Conservation (phyloP, 2,329 filamentous ascomycete genomes). For the Colletotrichum trifolii region DNA sequence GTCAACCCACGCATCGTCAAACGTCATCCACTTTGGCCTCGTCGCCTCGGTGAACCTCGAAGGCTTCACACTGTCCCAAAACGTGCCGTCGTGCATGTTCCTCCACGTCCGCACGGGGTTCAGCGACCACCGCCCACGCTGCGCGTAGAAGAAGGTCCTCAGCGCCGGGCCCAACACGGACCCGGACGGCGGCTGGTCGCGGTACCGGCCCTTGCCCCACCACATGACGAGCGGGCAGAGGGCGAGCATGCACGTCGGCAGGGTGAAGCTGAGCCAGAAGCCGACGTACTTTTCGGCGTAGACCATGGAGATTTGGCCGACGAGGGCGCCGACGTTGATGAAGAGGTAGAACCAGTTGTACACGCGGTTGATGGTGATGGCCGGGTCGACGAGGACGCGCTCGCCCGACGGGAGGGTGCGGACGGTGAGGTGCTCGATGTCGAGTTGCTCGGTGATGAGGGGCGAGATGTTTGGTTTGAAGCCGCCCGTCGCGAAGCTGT, state of each 20-base stretch:
- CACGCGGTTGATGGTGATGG: constrained; percentile 70
- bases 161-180: constrained; percentile 75
- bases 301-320: constrained; percentile 73
- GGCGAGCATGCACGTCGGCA: constrained; percentile 75
- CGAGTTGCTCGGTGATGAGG: constrained; percentile 74
- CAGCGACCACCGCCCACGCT: constrained; percentile 75
- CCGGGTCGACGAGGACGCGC: constrained; percentile 73
- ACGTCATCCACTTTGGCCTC: constrained; percentile 78
- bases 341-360: constrained; percentile 79
- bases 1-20: constrained; percentile 83
- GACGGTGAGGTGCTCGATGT: constrained; percentile 64
- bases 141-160: constrained; percentile 69
- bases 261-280: constrained; percentile 76
- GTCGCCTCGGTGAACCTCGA: constrained; percentile 65
- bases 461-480: constrained; percentile 81
- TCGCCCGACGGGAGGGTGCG: constrained; percentile 65
- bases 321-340: constrained; percentile 76
- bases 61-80: constrained; percentile 79
- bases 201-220: constrained; percentile 69
- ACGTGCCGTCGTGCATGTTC: constrained; percentile 64
- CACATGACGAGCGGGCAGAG: constrained; percentile 72
- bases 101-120: constrained; percentile 71
- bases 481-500: constrained; percentile 73
- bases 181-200: constrained; percentile 68
- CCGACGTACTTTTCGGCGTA: constrained; percentile 81